phyloP scores from a whole-genome alignment of 352 stramenopile species.

The Pythium coloratum region DNA sequence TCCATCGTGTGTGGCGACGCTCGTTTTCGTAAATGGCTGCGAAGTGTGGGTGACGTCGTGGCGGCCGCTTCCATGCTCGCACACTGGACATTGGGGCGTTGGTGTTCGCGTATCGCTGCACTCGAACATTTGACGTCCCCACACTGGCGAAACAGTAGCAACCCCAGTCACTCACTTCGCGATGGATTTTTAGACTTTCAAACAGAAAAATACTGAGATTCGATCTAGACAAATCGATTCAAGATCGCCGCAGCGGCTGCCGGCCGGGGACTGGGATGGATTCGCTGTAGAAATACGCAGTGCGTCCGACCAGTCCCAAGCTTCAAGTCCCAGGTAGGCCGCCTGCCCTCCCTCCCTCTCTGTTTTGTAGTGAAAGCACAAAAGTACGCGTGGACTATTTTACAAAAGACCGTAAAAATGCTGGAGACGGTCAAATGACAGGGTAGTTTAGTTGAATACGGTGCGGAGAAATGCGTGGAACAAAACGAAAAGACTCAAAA shows the following conservation, averaged over 20 bases:
- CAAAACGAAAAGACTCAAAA: neutral
- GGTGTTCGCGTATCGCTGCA: neutral
- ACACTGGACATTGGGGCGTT: neutral
- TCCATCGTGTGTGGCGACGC: neutral
- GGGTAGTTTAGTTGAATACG: too few species aligned
- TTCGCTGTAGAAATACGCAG: neutral
- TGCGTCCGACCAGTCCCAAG: neutral
- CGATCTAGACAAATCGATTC: too few species aligned
- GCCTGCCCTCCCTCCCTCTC: neutral
- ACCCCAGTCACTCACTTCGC: too few species aligned
- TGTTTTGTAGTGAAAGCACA: neutral
- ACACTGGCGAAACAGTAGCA: neutral
- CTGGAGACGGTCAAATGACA: neutral
- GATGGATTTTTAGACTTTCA: neutral
- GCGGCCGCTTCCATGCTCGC: too few species aligned
- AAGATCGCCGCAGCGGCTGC: too few species aligned
- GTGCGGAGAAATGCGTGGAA: neutral
- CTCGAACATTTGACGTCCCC: neutral
- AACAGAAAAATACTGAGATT: neutral
- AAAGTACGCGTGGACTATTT: neutral
- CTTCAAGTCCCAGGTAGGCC: neutral
- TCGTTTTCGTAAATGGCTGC: too few species aligned
- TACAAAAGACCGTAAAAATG: neutral
- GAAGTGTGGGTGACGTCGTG: too few species aligned
- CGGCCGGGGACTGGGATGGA: too few species aligned